These are phyloP conservation scores for Schizonepeta tenuifolia DNA, from an alignment of 257 asterid species.

Conservation along the genomic window DNA sequence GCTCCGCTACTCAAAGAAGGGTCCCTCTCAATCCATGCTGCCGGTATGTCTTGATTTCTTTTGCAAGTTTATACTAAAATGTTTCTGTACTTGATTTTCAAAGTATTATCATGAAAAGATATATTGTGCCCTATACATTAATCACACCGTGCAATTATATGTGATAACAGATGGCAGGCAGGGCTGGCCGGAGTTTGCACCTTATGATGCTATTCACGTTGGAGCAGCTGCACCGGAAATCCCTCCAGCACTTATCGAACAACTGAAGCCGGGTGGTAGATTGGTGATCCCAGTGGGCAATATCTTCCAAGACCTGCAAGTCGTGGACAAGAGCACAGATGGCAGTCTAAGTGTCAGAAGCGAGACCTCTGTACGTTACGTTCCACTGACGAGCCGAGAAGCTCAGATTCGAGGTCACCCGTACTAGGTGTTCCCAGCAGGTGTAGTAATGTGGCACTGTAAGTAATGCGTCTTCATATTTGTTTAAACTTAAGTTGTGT, in stretches of 20 bases:
- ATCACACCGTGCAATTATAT: background rate
- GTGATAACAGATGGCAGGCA: conserved; percentile 73
- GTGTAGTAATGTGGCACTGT: conserved; percentile 19
- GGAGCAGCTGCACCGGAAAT: conserved; percentile 96
- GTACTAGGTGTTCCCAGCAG: background rate
- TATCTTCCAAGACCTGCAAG: conserved; percentile 75
- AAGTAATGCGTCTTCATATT: conserved; percentile 17
- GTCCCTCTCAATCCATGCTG: conserved; percentile 67
- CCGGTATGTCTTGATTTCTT: conserved; percentile 55
- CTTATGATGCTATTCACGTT: conserved; percentile 95
- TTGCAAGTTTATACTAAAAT: background rate
- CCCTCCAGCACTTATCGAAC: conserved; percentile 78
- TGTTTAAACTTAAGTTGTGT: conserved; percentile 13
- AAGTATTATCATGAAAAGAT: background rate
- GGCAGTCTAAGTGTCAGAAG: conserved; percentile 58
- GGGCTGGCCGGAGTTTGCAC: conserved; percentile 92
- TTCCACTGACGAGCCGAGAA: conserved; percentile 89
- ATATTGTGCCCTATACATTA: background rate
- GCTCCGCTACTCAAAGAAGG: conserved; percentile 77
- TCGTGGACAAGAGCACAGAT: conserved; percentile 78
- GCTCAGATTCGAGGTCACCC: conserved; percentile 65
- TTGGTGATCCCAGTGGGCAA: conserved; percentile 94
- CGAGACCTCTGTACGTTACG: conserved; percentile 86
- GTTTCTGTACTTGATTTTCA: background rate
- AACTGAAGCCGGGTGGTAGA: conserved; percentile 95